phyloP scores from a whole-genome alignment of 805 yeast species.

The Candida peoriensis region DNA sequence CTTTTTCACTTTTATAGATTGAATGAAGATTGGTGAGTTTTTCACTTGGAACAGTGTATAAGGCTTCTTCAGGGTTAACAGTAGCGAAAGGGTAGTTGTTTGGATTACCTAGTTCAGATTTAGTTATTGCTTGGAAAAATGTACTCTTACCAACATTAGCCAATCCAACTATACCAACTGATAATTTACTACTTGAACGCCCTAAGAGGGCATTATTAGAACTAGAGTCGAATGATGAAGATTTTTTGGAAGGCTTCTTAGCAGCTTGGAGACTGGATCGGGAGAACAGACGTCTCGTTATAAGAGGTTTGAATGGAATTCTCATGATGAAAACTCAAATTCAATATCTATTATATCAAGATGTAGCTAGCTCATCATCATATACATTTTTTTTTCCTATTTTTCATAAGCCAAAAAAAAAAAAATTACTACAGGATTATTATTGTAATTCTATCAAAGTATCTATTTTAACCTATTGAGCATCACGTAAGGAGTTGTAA shows the following conservation, averaged over 20 bases:
- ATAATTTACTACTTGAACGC: slow-evolving; percentile 23
- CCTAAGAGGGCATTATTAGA: slow-evolving; percentile 20
- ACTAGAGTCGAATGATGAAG: slow-evolving; percentile 1
- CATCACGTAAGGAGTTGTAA: slow-evolving; percentile 72
- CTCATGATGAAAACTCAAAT: too few relatives aligned
- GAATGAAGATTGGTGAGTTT: slow-evolving; percentile 51
- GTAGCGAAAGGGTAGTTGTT: slow-evolving; percentile 83
- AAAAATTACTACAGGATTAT: too few relatives aligned
- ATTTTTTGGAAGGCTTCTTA: slow-evolving; percentile 12
- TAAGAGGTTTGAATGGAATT: too few relatives aligned
- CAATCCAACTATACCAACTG: slow-evolving; percentile 68
- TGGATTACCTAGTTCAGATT: slow-evolving; percentile 62
- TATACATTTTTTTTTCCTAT: too few relatives aligned
- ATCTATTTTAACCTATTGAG: not conserved
- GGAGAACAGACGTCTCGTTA: slow-evolving; percentile 9
- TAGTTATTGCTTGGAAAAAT: slow-evolving; percentile 77
- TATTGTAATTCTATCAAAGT: too few relatives aligned
- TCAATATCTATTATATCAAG: too few relatives aligned
- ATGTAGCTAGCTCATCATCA: too few relatives aligned
- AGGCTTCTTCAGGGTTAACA: slow-evolving; percentile 71
- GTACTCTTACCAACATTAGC: slow-evolving; percentile 82
- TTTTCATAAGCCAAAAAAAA: too few relatives aligned
- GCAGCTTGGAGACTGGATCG: slow-evolving; percentile 7
- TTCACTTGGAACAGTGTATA: slow-evolving; percentile 64
- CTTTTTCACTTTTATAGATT: slow-evolving; percentile 55